A percentile compares a stretch with the other conserved stretches of the same genome.
Conservation (phyloP, 2,329 filamentous ascomycete genomes). For the Diaporthe australafricana region DNA sequence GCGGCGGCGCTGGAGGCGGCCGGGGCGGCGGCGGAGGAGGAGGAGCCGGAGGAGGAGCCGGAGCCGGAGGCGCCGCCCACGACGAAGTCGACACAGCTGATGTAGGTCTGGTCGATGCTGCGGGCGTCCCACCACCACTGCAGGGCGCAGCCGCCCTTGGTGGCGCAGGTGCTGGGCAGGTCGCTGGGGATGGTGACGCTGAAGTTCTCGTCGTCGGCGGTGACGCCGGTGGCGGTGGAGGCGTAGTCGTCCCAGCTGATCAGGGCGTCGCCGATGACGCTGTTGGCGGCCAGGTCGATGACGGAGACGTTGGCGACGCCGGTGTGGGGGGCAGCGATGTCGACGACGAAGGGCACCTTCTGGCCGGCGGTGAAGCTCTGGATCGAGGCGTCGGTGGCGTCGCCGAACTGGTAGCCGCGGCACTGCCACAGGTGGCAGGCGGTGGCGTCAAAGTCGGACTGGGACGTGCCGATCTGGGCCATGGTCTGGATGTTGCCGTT, state of each 20-base stretch:
- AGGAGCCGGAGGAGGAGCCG: not conserved
- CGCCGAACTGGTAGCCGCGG: constrained; percentile 68
- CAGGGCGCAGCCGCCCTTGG: constrained; percentile 60
- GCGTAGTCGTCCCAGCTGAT: constrained; percentile 62
- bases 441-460: constrained; percentile 59
- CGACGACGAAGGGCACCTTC: constrained; percentile 55
- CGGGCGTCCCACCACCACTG: constrained; percentile 67
- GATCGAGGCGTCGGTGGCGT: constrained; percentile 62
- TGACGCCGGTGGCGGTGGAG: constrained; percentile 55
- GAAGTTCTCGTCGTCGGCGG: constrained; percentile 60
- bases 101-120: constrained; percentile 61
- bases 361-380: constrained; percentile 63
- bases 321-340: constrained; percentile 64
- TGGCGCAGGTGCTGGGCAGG: constrained; percentile 56
- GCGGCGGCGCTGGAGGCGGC: not conserved
- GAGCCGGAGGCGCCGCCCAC: constrained; percentile 28
- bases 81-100: constrained; percentile 65
- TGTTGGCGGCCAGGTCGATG: constrained; percentile 60
- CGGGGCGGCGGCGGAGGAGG: not conserved
- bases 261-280: constrained; percentile 59
- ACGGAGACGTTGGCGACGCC: constrained; percentile 67
- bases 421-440: constrained; percentile 65
- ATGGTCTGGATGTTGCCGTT: constrained; percentile 69
- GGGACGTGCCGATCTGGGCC: constrained; percentile 58
- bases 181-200: constrained; percentile 64